Base-by-base conservation (phyloP, 2,329 filamentous ascomycete genomes). In the Madurella mycetomatis region DNA sequence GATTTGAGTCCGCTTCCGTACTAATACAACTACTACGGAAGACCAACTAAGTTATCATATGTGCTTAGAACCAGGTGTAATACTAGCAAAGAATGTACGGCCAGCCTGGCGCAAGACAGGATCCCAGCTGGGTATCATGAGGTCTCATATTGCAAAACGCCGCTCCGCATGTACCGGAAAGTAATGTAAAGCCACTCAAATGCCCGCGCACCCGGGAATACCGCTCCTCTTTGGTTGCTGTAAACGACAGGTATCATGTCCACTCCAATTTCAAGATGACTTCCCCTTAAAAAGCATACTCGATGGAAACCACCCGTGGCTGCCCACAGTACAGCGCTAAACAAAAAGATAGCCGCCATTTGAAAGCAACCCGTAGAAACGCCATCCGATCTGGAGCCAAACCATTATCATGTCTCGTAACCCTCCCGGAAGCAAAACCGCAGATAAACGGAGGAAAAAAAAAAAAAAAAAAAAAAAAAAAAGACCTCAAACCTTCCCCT, bases 1-100 rank as follows among this genome's bases (percentile, higher is more conserved):
- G 77, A 84, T 62, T 59, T 85, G 39, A 76, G 76, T 62, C 81
- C 82, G 31, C 67, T 84, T 55, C 80, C 82, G 0, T 84, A 83
- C 49, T 62, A 34, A 53, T 34, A 12, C 15, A 37, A 37, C 34
- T 7, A 25, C 25, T 7, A 7, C 25, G 25, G 25, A 25, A 7
- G 7, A 25, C 25, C 7, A 7, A 7, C 7, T 25, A 7, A 7
- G 25, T 25, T 25, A 25, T n/a, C n/a, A 25, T 37, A 9, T 4
- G 13, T 9, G 11, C 34, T 15, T 11, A 11, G 9, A 15, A 37
- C 2, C 34, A 2, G 11, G 34, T 37, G 34, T 37, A 37, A 4
- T 11, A 11, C 9, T 37, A 11, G 9, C 34, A 37, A 15, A 12
- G 11, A 2, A 15, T 37, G 9, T 9, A 37, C 34, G 11, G 7